Percentiles rank a stretch among this genome's conserved stretches.
Evolutionary conservation across 1,284 basidiomycete species (phyloP).

Genomic region (Puccinia sorghi): DNA sequence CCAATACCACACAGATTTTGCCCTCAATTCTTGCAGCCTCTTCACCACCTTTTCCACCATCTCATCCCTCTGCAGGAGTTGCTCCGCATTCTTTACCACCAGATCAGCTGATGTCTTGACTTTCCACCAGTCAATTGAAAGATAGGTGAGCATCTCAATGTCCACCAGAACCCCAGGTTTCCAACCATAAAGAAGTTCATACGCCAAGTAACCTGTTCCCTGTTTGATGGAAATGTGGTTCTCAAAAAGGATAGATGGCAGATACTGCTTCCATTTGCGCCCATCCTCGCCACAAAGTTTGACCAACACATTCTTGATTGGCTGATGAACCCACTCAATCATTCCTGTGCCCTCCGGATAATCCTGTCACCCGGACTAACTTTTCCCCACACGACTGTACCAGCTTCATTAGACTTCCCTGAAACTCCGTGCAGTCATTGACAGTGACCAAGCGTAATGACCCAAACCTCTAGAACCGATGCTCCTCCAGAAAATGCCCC

Average conservation of each 20-base stretch:
- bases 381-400: no score
- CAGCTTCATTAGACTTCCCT: no score
- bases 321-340: not conserved
- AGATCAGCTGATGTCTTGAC: not conserved
- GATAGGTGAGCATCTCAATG: slow-evolving; percentile 2
- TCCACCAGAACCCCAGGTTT: not conserved
- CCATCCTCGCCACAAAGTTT: not conserved
- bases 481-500: no score
- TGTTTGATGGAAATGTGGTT: not conserved
- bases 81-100: not conserved
- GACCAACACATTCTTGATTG: no score
- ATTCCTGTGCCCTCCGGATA: not conserved
- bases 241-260: not conserved
- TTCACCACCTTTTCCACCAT: not conserved
- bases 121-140: slow-evolving; percentile 5
- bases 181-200: not conserved
- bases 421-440: no score
- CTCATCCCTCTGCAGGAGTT: not conserved
- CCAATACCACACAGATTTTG: slow-evolving; percentile 7
- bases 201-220: not conserved
- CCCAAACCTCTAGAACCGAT: no score
- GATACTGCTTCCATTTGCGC: not conserved
- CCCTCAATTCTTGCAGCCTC: not conserved
- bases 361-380: no score
- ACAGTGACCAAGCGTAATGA: no score